phyloP scores from a whole-genome alignment of 257 asterid species.

The Nicotiana tabacum region DNA sequence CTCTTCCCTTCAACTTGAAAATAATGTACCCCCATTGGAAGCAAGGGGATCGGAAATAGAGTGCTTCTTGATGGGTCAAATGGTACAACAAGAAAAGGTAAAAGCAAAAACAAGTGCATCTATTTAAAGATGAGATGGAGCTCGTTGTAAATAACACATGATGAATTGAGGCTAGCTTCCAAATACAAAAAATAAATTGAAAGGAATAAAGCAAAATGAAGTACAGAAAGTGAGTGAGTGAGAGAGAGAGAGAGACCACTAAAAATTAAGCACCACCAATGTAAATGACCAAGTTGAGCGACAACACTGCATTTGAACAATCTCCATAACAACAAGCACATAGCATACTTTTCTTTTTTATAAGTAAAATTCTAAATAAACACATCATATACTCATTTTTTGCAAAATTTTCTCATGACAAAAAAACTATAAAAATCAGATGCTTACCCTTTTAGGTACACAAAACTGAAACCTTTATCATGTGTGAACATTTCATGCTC shows the following conservation, averaged over 20 bases:
- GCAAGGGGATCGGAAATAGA: slow-evolving; percentile 5
- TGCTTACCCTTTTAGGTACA: too few species aligned
- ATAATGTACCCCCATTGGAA: slow-evolving; percentile 3
- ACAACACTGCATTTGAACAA: background rate
- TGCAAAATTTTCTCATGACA: background rate
- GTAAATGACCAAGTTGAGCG: background rate
- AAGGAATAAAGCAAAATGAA: background rate
- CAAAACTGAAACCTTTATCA: too few species aligned
- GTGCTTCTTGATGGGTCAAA: background rate
- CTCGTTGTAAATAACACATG: background rate
- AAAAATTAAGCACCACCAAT: background rate
- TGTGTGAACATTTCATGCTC: too few species aligned
- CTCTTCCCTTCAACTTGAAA: slow-evolving; percentile 5
- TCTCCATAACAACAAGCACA: background rate
- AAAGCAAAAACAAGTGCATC: background rate
- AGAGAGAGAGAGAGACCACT: background rate
- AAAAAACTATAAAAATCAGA: background rate
- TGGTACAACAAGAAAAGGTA: background rate
- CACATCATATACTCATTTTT: background rate
- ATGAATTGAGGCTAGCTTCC: background rate
- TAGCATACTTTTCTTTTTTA: background rate
- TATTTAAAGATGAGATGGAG: background rate
- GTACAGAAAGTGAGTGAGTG: too few species aligned
- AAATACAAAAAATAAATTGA: background rate
- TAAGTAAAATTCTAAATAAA: background rate